Evolutionary conservation across 371 early-diverging fungal genomes (phyloP), one percentile per base, ranked within the genome.

Genomic region (Mortierella sp.): DNA sequence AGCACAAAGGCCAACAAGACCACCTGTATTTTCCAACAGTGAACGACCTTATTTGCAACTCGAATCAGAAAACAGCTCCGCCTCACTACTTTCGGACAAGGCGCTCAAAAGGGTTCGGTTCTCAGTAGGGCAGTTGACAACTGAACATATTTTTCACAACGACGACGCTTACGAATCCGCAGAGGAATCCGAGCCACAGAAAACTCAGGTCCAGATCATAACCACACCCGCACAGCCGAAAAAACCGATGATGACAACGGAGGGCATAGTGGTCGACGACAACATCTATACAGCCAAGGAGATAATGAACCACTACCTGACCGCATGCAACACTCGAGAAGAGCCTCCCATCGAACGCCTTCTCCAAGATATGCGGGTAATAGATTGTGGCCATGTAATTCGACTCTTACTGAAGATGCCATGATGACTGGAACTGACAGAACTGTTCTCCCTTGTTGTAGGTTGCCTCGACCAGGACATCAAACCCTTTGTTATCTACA

Each of bases 281-380:
- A 68, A 66, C 27, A 68, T 72, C 8, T 81, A 81, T 41, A 68
- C 80, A 6, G 71, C 80, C 42, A 72, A 60, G 63, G 80, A 81
- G 58, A 76, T 81, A 23, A 59, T 74, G 61, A 60, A 81, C 55
- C 80, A 68, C 50, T 81, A 72, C 54, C 60, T 80, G 9, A 58
- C 57, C 12, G 84, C 86, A 1, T 89, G 89, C 64, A 80, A 65
- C 69, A 82, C 81, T 50, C 83, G 85, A 57, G 87, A 87, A 58
- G 88, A 85, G 59, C 78, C 66, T 21, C 84, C 84, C 7, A 72
- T 87, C 13, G 83, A 83, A 18, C 66, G 71, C 18, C 74, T 87
- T n/a, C 72, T 86, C 3, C 49, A 71, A 13, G 83, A 76, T 14
- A 65, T 87, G 54, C 80, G 67, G 58, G 84, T 83, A 82, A 65